Evolutionary conservation across 2,329 filamentous ascomycete species (phyloP).

Genomic region (Penicillium sp.): DNA sequence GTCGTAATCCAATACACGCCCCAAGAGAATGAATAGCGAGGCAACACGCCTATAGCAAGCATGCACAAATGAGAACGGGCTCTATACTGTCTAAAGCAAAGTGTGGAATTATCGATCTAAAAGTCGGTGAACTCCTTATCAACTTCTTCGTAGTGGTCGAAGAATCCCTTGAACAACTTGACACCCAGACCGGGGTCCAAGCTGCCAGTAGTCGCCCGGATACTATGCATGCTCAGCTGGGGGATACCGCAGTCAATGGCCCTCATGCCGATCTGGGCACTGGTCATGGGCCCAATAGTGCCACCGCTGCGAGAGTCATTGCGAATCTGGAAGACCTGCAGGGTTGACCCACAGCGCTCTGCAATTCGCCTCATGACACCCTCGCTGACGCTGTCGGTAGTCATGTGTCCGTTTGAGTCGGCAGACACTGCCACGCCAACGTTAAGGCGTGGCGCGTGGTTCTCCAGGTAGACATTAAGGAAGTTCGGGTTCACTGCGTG

Average conservation of each 20-base stretch:
- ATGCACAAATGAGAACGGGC: background rate
- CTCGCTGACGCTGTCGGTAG: slow-evolving; percentile 82
- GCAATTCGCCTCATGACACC: slow-evolving; percentile 77
- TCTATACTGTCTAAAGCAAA: background rate
- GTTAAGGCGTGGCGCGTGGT: slow-evolving; percentile 85
- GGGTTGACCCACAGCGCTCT: slow-evolving; percentile 64
- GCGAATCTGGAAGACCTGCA: slow-evolving; percentile 91
- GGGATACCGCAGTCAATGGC: slow-evolving; percentile 85
- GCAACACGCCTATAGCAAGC: background rate
- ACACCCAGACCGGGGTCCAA: slow-evolving; percentile 85
- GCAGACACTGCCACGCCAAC: slow-evolving; percentile 76
- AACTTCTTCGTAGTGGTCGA: slow-evolving; percentile 80
- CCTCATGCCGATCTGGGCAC: slow-evolving; percentile 73
- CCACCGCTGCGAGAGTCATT: slow-evolving; percentile 88
- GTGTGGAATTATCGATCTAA: slow-evolving; percentile 12
- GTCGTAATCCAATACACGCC: background rate
- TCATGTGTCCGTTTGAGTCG: slow-evolving; percentile 94
- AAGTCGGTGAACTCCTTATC: slow-evolving; percentile 68
- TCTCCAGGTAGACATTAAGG: slow-evolving; percentile 73
- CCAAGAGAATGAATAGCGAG: background rate
- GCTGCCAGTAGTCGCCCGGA: slow-evolving; percentile 81
- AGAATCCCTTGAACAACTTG: slow-evolving; percentile 83
- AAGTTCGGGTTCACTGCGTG: slow-evolving; percentile 97
- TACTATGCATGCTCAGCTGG: slow-evolving; percentile 90
- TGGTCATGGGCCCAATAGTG: slow-evolving; percentile 91